A percentile compares a stretch with the other conserved stretches of the same genome.
phyloP scores from a whole-genome alignment of 257 asterid species.

The Nicotiana knightiana region DNA sequence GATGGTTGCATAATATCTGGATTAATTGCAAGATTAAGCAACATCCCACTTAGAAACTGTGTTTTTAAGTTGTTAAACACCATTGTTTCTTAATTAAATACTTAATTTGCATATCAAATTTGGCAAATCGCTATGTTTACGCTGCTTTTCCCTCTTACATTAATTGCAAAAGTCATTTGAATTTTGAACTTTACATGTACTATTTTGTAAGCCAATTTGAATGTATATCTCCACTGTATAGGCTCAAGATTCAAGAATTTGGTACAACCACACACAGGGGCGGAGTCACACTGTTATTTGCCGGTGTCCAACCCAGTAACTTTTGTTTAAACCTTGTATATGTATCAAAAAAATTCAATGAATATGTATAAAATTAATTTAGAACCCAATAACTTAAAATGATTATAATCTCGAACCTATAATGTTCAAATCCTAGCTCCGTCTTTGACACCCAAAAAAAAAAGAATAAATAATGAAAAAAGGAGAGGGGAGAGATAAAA shows the following conservation, averaged over 20 bases:
- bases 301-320: too few species aligned
- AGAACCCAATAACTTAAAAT: too few species aligned
- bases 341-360: too few species aligned
- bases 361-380: too few species aligned
- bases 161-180: constrained; percentile 4
- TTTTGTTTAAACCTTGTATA: too few species aligned
- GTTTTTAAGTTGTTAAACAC: neutral
- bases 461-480: neutral
- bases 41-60: constrained; percentile 1
- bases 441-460: neutral
- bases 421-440: too few species aligned
- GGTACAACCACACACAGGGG: neutral
- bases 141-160: neutral
- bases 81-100: constrained; percentile 10
- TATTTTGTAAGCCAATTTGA: neutral
- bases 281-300: too few species aligned
- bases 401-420: too few species aligned
- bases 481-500: neutral
- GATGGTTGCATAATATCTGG: neutral
- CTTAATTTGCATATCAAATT: neutral
- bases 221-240: neutral
- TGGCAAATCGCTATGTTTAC: neutral
- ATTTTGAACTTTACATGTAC: neutral
- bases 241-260: neutral
- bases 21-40: constrained; percentile 14